Conservation (phyloP, 176 grass and related monocot species). For the Zoysia pacifica region DNA sequence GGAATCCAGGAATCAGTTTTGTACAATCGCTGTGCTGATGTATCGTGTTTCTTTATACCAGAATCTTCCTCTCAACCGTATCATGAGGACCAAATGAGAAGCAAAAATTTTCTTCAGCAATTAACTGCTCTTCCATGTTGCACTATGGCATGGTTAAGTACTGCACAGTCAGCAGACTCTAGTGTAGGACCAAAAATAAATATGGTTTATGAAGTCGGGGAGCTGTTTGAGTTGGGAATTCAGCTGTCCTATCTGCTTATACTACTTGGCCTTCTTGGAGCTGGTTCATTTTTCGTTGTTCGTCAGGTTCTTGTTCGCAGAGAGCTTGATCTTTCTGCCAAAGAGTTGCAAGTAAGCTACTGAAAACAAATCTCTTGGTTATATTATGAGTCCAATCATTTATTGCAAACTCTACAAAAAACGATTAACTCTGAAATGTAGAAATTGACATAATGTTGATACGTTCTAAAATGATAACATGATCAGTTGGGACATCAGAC, state of each 20-base stretch:
- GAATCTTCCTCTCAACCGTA: not conserved
- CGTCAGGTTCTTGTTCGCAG: slow-evolving; percentile 91
- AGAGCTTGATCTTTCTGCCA: slow-evolving; percentile 98
- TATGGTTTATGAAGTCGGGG: slow-evolving; percentile 77
- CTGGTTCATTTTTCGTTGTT: slow-evolving; percentile 87
- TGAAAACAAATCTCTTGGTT: slow-evolving; percentile 8
- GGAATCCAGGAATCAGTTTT: not conserved
- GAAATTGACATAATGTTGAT: not conserved
- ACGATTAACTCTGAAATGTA: not conserved
- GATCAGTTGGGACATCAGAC: not conserved
- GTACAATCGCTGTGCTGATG: not conserved
- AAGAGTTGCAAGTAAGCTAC: slow-evolving; percentile 87
- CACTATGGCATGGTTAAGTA: slow-evolving; percentile 67
- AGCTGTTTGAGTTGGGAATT: slow-evolving; percentile 94
- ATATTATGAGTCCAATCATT: slow-evolving; percentile 6
- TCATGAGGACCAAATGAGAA: slow-evolving; percentile 35
- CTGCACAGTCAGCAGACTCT: slow-evolving; percentile 51
- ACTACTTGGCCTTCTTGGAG: slow-evolving; percentile 83
- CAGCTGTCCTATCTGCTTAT: slow-evolving; percentile 87
- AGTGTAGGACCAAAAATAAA: slow-evolving; percentile 67
- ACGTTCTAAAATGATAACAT: not conserved
- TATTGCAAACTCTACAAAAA: not conserved
- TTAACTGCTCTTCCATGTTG: slow-evolving; percentile 53
- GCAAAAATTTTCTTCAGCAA: slow-evolving; percentile 32
- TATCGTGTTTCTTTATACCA: slow-evolving; percentile 4